Evolutionary conservation across 305 asterid species (phyloP), one percentile per base, ranked within the genome.

Genomic region (Fraxinus xanthoxyloides): DNA sequence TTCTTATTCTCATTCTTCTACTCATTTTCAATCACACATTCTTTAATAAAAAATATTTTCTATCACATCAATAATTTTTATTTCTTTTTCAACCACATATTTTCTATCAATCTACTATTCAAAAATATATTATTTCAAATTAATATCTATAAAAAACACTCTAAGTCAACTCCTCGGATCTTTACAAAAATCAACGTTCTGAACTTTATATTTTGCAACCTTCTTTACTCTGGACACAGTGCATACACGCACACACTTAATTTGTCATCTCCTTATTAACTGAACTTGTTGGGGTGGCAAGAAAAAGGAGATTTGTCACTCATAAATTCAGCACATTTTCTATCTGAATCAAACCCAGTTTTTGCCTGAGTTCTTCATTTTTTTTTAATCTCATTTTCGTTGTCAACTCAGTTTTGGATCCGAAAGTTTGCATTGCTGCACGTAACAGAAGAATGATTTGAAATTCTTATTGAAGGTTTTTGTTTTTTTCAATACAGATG

Each of bases 141-240:
- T n/a, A n/a, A n/a, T n/a, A n/a, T n/a, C n/a, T n/a, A n/a, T n/a
- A n/a, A n/a, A n/a, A n/a, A n/a, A n/a, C n/a, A n/a, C n/a, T n/a
- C n/a, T 34, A 35, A 69, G 93, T 92, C 93, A 91, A 90, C 92
- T 38, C 90, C 88, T 90, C 67, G 83, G 90, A 88, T 89, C 89
- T 36, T 81, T 82, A 81, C 82, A 81, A 61, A 72, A 26, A 21
- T 76, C 40, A 79, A 82, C 83, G 74, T 56, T 75, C 59, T 23
- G 32, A 28, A 59, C 56, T 65, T 59, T 13, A 75, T 72, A 4
- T 63, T 77, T 76, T 69, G 73, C 76, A 83, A 85, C 80, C 84
- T 83, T 65, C 67, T 81, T 76, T 36, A 3, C 5, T 78, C 85
- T 82, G 31, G 31, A 38, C 74, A n/a, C 15, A 69, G 8, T 74